Conservation (phyloP, 768 basidiomycete species). For the Naganishia kalamii region DNA sequence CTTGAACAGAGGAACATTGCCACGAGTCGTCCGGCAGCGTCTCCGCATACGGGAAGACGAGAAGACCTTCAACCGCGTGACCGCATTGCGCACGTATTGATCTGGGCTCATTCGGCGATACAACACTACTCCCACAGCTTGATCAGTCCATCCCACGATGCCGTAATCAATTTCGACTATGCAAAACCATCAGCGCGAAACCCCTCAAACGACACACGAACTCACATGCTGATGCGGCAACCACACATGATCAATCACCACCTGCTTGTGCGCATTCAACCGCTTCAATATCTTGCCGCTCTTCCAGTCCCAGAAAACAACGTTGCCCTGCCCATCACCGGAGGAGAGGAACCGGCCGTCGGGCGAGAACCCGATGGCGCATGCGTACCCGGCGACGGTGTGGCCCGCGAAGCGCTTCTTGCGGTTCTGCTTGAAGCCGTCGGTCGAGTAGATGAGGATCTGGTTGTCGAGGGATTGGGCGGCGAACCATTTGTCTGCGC, state of each 20-base stretch:
- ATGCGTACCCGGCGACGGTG: conserved; percentile 93
- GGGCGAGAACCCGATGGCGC: conserved; percentile 92
- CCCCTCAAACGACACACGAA: conserved; percentile 23
- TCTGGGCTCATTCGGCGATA: neutral
- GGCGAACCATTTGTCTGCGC: conserved; percentile 84
- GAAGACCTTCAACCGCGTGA: too few relatives aligned
- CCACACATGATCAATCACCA: conserved; percentile 98
- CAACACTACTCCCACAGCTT: conserved; percentile 67
- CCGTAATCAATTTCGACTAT: conserved; percentile 93
- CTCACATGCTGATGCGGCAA: conserved; percentile 91
- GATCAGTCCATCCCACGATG: conserved; percentile 95
- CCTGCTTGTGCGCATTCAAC: conserved; percentile 81
- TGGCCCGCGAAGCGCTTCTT: conserved; percentile 98
- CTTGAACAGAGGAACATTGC: too few relatives aligned
- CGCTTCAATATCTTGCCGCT: conserved; percentile 90
- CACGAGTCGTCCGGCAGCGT: too few relatives aligned
- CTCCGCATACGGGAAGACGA: too few relatives aligned
- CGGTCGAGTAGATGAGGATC: conserved; percentile 92
- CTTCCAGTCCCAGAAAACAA: conserved; percentile 99
- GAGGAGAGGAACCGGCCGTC: conserved; percentile 98
- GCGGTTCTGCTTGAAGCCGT: conserved; percentile 96
- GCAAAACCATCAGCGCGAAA: conserved; percentile 8
- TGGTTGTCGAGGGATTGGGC: conserved; percentile 98
- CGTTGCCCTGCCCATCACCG: conserved; percentile 87
- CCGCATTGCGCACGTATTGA: too few relatives aligned